These are phyloP conservation scores for Kregervanrija pseudodelftensis DNA, from an alignment of 805 yeast species.

Conservation along the genomic window DNA sequence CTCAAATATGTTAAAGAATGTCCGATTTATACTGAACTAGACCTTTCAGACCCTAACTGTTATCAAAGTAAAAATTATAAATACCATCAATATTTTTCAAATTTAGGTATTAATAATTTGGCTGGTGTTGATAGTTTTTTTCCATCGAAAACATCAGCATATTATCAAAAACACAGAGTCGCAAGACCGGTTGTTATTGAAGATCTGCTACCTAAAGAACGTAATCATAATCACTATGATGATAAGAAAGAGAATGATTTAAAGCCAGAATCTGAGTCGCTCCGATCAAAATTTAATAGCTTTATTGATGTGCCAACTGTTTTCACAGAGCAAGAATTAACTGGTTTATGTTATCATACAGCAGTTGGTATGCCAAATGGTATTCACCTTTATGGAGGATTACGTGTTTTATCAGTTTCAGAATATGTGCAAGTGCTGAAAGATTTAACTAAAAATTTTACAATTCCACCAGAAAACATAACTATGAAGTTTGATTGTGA, in stretches of 20 bases:
- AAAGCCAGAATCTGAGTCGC: not conserved
- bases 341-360: conserved; percentile 38
- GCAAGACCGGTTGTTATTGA: conserved; percentile 5
- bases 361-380: conserved; percentile 31
- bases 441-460: conserved; percentile 25
- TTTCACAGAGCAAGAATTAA: conserved; percentile 33
- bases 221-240: no score
- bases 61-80: conserved; percentile 6
- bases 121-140: not conserved
- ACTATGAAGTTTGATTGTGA: conserved; percentile 26
- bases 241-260: no score
- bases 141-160: conserved; percentile 2
- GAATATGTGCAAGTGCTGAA: conserved; percentile 20
- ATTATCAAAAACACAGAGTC: conserved; percentile 8
- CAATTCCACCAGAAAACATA: conserved; percentile 27
- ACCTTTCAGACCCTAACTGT: conserved; percentile 3
- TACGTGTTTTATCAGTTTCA: conserved; percentile 15
- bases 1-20: conserved; percentile 12
- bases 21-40: conserved; percentile 11
- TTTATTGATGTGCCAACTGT: conserved; percentile 28
- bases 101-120: conserved; percentile 1
- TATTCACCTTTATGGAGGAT: conserved; percentile 41
- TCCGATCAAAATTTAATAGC: conserved; percentile 12
- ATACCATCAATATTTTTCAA: conserved; percentile 19
- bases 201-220: not conserved